phyloP scores from a whole-genome alignment of 768 basidiomycete genomes.

The Candolleomyces eurysporus region DNA sequence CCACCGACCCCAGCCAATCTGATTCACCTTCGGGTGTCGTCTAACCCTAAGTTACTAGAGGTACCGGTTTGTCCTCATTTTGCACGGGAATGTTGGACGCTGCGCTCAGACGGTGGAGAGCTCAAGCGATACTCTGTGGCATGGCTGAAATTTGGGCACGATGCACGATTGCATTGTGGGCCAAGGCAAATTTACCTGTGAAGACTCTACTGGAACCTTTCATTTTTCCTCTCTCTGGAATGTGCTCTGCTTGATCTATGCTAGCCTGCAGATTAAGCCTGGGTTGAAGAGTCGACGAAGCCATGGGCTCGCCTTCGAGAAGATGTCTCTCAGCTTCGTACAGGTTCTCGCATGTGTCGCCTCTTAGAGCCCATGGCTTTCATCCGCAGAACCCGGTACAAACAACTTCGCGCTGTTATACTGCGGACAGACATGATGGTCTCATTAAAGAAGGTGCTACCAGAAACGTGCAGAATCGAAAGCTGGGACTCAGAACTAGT shows the following conservation, averaged over 20 bases:
- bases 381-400: neutral
- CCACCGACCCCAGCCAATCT: conserved; percentile 1
- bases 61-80: neutral
- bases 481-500: neutral
- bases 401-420: neutral
- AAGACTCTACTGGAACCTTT: neutral
- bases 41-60: conserved; percentile 3
- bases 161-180: neutral
- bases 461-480: neutral
- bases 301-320: too few relatives aligned
- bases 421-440: neutral
- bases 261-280: too few relatives aligned
- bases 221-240: neutral
- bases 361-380: neutral
- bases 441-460: neutral
- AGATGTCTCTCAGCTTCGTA: neutral
- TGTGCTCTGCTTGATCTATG: neutral
- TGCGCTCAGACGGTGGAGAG: neutral
- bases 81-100: neutral
- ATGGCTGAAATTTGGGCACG: neutral
- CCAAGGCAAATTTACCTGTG: neutral
- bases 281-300: too few relatives aligned
- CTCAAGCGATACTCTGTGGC: neutral
- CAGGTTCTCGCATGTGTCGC: neutral
- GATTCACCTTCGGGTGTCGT: neutral